phyloP scores from a whole-genome alignment of 176 grass and related monocot species.

The Hyparrhenia diplandra region DNA sequence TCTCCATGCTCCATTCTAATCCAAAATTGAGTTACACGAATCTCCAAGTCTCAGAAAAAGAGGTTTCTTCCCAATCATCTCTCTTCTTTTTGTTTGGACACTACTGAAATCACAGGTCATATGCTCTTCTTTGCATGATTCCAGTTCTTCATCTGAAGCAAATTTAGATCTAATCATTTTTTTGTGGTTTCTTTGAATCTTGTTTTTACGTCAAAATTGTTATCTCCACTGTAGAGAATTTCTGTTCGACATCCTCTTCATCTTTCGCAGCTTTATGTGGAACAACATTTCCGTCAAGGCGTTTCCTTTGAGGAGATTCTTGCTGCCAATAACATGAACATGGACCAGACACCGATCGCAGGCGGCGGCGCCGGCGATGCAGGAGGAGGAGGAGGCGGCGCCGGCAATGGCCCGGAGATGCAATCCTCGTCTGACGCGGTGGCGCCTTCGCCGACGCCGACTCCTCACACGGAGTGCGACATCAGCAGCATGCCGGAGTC shows the following conservation, averaged over 20 bases:
- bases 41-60: not conserved
- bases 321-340: slow-evolving; percentile 1
- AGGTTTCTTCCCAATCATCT: not conserved
- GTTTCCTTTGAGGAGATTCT: not conserved
- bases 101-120: not conserved
- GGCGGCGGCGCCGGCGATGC: not conserved
- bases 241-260: not conserved
- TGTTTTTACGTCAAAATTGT: not conserved
- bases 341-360: not conserved
- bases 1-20: not conserved
- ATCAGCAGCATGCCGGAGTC: slow-evolving; percentile 51
- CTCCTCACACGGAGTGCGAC: slow-evolving; percentile 25
- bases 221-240: not conserved
- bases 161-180: not conserved
- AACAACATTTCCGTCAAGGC: not conserved
- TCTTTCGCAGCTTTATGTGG: not conserved
- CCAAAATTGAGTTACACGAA: not conserved
- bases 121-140: not conserved
- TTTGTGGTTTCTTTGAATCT: not conserved
- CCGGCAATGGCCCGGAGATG: not conserved
- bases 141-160: not conserved
- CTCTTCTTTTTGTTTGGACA: slow-evolving; percentile 3
- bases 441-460: not conserved
- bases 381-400: not conserved
- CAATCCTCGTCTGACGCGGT: not conserved